These are phyloP conservation scores for Pythium rhizo-oryzae DNA, from an alignment of 352 stramenopile genomes.

Conservation along the genomic window DNA sequence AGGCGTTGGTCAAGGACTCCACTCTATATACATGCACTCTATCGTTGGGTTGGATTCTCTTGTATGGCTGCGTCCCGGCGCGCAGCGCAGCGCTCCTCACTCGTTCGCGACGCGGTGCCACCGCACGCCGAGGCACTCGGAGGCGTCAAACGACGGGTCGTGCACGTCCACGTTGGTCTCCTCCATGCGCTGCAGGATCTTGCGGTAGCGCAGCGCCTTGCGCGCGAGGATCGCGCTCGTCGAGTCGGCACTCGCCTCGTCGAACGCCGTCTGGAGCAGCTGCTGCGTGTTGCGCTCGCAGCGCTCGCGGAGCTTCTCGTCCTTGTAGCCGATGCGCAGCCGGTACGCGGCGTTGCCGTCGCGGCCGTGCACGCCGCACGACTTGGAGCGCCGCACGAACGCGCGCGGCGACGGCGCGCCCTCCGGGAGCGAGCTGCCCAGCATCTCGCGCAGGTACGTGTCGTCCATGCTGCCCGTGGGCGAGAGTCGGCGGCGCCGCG, in stretches of 20 bases:
- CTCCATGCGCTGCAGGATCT: conserved; percentile 34
- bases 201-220: conserved; percentile 37
- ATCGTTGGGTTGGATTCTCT: not conserved
- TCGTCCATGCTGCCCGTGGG: conserved; percentile 25
- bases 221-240: conserved; percentile 29
- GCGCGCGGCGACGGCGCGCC: conserved; percentile 3
- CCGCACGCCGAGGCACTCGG: conserved; percentile 31
- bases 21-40: not conserved
- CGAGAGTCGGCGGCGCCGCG: conserved; percentile 11
- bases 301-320: conserved; percentile 28
- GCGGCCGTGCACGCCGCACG: conserved; percentile 18
- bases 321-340: conserved; percentile 23
- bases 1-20: not conserved
- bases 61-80: too few relatives aligned
- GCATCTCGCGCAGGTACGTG: conserved; percentile 26
- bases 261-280: conserved; percentile 26
- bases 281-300: conserved; percentile 28
- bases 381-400: conserved; percentile 24
- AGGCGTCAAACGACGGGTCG: conserved; percentile 32
- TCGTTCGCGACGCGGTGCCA: conserved; percentile 27
- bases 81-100: too few relatives aligned
- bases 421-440: conserved; percentile 12
- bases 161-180: conserved; percentile 27
- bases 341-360: conserved; percentile 1
- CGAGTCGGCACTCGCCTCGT: conserved; percentile 12